phyloP scores from a whole-genome alignment of 1,284 basidiomycete species.

The Leccinum subrobustum region DNA sequence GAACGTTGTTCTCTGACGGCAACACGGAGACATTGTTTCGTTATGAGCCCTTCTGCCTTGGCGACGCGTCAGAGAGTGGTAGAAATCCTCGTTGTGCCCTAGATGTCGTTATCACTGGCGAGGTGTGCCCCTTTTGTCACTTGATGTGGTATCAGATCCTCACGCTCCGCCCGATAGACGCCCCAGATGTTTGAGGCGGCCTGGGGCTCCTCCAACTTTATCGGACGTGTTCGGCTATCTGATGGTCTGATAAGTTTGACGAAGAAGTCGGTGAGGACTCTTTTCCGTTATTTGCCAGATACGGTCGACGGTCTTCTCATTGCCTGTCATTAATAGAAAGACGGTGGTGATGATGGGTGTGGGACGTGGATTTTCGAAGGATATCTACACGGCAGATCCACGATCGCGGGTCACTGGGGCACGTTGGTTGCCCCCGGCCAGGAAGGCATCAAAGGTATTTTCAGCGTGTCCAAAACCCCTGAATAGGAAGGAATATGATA shows the following conservation, averaged over 20 bases:
- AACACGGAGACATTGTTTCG: slow-evolving; percentile 25
- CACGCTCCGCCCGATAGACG: slow-evolving; percentile 30
- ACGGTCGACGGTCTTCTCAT: slow-evolving; percentile 1
- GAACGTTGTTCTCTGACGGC: slow-evolving; percentile 32
- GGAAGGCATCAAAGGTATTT: slow-evolving; percentile 47
- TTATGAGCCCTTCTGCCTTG: slow-evolving; percentile 35
- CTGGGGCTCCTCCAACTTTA: slow-evolving; percentile 40
- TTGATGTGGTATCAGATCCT: slow-evolving; percentile 20
- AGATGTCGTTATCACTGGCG: slow-evolving; percentile 38
- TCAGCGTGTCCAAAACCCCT: slow-evolving; percentile 48
- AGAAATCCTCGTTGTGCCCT: slow-evolving; percentile 31
- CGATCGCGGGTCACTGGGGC: slow-evolving; percentile 31
- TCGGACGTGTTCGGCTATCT: slow-evolving; percentile 48
- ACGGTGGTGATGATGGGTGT: slow-evolving; percentile 28
- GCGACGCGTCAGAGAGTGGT: slow-evolving; percentile 26
- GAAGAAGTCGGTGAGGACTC: slow-evolving; percentile 32
- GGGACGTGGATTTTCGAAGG: slow-evolving; percentile 37
- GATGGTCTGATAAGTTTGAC: slow-evolving; percentile 51
- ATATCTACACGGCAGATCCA: slow-evolving; percentile 26
- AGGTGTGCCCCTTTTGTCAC: slow-evolving; percentile 25
- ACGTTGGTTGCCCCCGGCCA: slow-evolving; percentile 22
- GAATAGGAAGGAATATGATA: slow-evolving; percentile 31
- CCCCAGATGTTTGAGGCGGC: slow-evolving; percentile 31
- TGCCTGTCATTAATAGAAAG: slow-evolving; percentile 20
- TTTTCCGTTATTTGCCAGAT: slow-evolving; percentile 2